A percentile compares a stretch with the other conserved stretches of the same genome.
Conservation (phyloP, 495 filamentous ascomycete species). For the Neurospora sp. region DNA sequence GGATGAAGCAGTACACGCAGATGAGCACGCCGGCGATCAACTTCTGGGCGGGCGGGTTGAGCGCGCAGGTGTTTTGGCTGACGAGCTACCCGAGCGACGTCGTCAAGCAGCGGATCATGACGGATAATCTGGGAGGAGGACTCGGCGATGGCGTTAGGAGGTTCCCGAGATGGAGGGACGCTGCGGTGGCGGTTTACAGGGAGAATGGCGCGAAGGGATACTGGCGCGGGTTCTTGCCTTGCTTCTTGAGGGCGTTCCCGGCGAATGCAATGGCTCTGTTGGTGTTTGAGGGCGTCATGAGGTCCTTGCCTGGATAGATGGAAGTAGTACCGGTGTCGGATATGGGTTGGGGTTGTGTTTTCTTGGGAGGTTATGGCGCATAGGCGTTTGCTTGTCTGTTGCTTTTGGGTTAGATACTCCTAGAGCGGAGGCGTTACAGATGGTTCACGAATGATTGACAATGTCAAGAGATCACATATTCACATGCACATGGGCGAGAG, state of each 20-base stretch:
- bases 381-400: not conserved
- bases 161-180: slow-evolving; percentile 71
- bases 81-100: slow-evolving; percentile 88
- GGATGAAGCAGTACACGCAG: slow-evolving; percentile 53
- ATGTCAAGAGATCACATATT: not conserved
- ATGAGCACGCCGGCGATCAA: slow-evolving; percentile 74
- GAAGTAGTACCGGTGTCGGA: not conserved
- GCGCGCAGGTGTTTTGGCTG: slow-evolving; percentile 89
- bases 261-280: slow-evolving; percentile 92
- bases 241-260: slow-evolving; percentile 88
- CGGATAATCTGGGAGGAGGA: slow-evolving; percentile 67
- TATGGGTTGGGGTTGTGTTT: not conserved
- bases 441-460: not conserved
- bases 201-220: slow-evolving; percentile 71
- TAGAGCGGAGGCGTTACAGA: not conserved
- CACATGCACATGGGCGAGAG: not conserved
- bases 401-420: not conserved
- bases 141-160: slow-evolving; percentile 55
- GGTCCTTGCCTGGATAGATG: slow-evolving; percentile 49
- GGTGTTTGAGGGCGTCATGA: slow-evolving; percentile 89
- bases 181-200: slow-evolving; percentile 62
- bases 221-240: slow-evolving; percentile 90
- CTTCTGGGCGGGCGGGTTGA: slow-evolving; percentile 93
- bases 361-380: not conserved
- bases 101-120: slow-evolving; percentile 97